Percentiles rank a stretch among this genome's conserved stretches.
Evolutionary conservation across 73 alveolate species (phyloP).

Genomic region (Paramecium tetraurelia): DNA sequence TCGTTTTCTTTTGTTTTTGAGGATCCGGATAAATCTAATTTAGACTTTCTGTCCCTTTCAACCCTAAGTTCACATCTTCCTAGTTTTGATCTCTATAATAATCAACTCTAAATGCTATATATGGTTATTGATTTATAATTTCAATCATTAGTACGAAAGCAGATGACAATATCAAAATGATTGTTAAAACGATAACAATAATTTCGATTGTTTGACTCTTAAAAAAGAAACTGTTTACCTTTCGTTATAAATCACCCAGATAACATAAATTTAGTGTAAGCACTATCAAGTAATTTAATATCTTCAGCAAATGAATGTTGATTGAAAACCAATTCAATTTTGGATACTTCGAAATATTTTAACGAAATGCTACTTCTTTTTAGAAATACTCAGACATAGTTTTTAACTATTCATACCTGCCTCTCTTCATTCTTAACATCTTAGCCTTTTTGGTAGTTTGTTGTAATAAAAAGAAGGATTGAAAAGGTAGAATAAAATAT

Average conservation of each 20-base stretch:
- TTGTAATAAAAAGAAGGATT: neutral
- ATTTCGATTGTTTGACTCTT: neutral
- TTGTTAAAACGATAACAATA: neutral
- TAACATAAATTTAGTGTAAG: neutral
- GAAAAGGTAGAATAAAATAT: neutral
- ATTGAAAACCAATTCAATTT: neutral
- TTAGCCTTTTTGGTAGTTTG: neutral
- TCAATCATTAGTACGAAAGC: neutral
- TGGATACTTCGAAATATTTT: neutral
- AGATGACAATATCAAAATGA: neutral
- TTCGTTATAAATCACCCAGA: neutral
- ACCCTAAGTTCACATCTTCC: neutral
- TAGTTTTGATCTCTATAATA: neutral
- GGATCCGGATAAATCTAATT: neutral
- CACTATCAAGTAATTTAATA: neutral
- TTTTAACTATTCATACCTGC: neutral
- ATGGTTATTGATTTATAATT: neutral
- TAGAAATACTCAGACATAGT: neutral
- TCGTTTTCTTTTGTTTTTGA: neutral
- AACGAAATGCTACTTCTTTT: neutral
- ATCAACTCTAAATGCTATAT: neutral
- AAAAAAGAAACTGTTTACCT: neutral
- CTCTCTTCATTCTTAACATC: neutral
- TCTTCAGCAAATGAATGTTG: neutral
- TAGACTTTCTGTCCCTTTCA: neutral